Percentiles rank a stretch among this genome's conserved stretches.
These are phyloP conservation scores for Odontarrhena argentea DNA, from an alignment of 345 rosid genomes.

Conservation along the genomic window DNA sequence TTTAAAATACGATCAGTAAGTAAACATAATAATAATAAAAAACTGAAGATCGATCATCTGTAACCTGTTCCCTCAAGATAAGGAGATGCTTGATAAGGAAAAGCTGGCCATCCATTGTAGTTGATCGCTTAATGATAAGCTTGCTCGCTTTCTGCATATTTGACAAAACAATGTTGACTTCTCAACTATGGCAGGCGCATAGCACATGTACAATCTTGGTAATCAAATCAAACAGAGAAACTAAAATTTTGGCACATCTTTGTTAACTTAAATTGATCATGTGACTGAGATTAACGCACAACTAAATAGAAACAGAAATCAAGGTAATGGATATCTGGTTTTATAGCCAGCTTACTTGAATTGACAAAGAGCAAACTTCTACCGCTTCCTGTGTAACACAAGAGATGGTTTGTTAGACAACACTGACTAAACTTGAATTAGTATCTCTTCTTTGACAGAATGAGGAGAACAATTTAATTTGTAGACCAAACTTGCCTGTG, in stretches of 20 bases:
- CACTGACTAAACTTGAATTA: conserved; percentile 30
- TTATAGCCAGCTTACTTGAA: conserved; percentile 70
- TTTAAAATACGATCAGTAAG: conserved; percentile 5
- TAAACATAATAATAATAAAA: conserved; percentile 22
- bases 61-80: conserved; percentile 93
- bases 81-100: conserved; percentile 93
- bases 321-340: conserved; percentile 20
- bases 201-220: conserved; percentile 19
- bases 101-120: conserved; percentile 91
- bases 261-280: conserved; percentile 11
- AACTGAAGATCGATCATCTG: conserved; percentile 31
- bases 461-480: conserved; percentile 17
- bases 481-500: conserved; percentile 66
- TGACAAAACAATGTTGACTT: conserved; percentile 17
- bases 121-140: conserved; percentile 72
- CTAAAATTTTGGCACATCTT: conserved; percentile 14
- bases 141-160: conserved; percentile 86
- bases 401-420: conserved; percentile 29
- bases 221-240: background rate
- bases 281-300: conserved; percentile 4
- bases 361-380: conserved; percentile 83
- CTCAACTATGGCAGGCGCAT: conserved; percentile 14
- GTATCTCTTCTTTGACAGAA: conserved; percentile 17
- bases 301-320: conserved; percentile 11
- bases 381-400: conserved; percentile 83